Percentiles rank a stretch among this genome's conserved stretches.
These are phyloP conservation scores for Capronia americana DNA, from an alignment of 2,329 filamentous ascomycete species.

Conservation along the genomic window DNA sequence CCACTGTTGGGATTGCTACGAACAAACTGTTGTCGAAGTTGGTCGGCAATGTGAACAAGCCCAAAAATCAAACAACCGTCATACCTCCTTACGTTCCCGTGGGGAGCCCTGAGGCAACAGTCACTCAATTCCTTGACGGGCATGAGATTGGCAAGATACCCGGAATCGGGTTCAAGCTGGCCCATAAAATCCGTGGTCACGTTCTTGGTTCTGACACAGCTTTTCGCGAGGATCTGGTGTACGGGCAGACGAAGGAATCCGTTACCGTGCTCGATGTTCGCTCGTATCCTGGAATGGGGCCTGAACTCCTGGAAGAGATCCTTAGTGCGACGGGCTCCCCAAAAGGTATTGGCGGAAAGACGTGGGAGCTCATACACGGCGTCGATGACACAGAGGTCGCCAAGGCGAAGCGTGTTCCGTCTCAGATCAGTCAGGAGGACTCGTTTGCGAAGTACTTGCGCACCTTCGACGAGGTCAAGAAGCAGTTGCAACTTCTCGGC, in stretches of 20 bases:
- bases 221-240: slow-evolving; percentile 54
- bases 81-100: slow-evolving; percentile 65
- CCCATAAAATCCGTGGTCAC: slow-evolving; percentile 69
- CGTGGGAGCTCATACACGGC: slow-evolving; percentile 83
- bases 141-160: slow-evolving; percentile 82
- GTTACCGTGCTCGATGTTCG: slow-evolving; percentile 73
- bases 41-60: slow-evolving; percentile 83
- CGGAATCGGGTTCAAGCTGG: slow-evolving; percentile 82
- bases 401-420: slow-evolving; percentile 72
- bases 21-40: slow-evolving; percentile 88
- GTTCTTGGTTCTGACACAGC: slow-evolving; percentile 58
- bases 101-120: slow-evolving; percentile 53
- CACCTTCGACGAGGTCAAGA: slow-evolving; percentile 66
- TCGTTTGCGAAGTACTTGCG: slow-evolving; percentile 75
- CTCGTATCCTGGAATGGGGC: slow-evolving; percentile 65
- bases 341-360: slow-evolving; percentile 71
- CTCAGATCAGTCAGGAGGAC: slow-evolving; percentile 94
- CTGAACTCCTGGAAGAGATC: slow-evolving; percentile 70
- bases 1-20: slow-evolving; percentile 84
- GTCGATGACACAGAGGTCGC: slow-evolving; percentile 77
- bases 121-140: slow-evolving; percentile 73
- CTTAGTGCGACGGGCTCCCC: slow-evolving; percentile 73
- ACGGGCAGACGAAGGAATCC: slow-evolving; percentile 59
- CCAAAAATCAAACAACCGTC: slow-evolving; percentile 83
- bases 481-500: slow-evolving; percentile 72